A percentile compares a stretch with the other conserved stretches of the same genome.
phyloP scores from a whole-genome alignment of 495 filamentous ascomycete genomes.

The Penicillium steckii region DNA sequence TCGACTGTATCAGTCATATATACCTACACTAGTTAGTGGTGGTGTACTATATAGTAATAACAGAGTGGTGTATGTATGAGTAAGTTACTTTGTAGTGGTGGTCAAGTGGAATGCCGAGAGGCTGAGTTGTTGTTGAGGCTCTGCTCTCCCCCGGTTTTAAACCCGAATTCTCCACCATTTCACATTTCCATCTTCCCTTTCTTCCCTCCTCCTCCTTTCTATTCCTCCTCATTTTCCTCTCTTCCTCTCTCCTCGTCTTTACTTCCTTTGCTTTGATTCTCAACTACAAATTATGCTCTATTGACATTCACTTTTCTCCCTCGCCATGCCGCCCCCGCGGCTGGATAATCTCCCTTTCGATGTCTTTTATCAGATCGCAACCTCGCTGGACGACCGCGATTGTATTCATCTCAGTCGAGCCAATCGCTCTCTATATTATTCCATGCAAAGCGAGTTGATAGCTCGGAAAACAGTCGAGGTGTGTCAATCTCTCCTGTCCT shows the following conservation, averaged over 20 bases:
- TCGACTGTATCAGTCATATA: too few relatives aligned
- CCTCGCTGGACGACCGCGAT: constrained; percentile 42
- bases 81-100: too few relatives aligned
- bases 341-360: constrained; percentile 59
- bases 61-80: too few relatives aligned
- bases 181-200: background rate
- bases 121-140: too few relatives aligned
- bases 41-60: too few relatives aligned
- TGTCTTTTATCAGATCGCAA: constrained; percentile 57
- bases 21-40: too few relatives aligned
- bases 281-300: background rate
- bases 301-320: background rate
- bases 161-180: background rate
- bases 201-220: background rate
- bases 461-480: constrained; percentile 62
- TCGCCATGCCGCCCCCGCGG: constrained; percentile 17
- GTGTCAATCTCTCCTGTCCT: constrained; percentile 9
- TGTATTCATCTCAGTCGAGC: constrained; percentile 45
- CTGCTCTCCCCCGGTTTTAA: background rate
- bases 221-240: background rate
- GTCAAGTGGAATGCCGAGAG: too few relatives aligned
- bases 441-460: constrained; percentile 60
- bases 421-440: constrained; percentile 50
- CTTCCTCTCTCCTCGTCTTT: background rate
- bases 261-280: background rate